A percentile compares a stretch with the other conserved stretches of the same genome.
Evolutionary conservation across 2,329 filamentous ascomycete species (phyloP).

Genomic region (Catunica adiposa): DNA sequence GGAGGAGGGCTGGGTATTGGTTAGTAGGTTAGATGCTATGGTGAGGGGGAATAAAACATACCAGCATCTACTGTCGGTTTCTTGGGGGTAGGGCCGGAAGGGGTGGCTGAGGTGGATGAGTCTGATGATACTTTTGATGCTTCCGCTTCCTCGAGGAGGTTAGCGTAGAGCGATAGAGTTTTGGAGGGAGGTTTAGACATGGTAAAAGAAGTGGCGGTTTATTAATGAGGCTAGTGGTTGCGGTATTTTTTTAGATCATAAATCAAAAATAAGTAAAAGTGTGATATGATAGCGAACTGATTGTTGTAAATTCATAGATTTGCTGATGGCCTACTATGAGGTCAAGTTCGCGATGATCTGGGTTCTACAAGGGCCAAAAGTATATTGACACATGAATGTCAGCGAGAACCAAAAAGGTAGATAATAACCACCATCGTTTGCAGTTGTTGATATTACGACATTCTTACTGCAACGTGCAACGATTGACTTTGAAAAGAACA

Average conservation of each 20-base stretch:
- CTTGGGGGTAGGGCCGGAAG: conserved; percentile 33
- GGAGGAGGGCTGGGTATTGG: conserved; percentile 37
- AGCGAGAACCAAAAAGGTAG: background rate
- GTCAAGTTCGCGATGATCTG: background rate
- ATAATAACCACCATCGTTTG: background rate
- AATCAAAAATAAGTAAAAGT: no score
- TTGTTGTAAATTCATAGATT: no score
- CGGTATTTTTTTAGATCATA: no score
- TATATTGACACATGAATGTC: background rate
- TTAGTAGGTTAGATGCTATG: background rate
- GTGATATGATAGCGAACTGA: background rate
- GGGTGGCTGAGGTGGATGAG: background rate
- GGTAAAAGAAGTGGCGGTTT: no score
- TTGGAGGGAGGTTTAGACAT: background rate
- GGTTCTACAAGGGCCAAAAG: conserved; percentile 1
- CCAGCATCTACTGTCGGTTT: conserved; percentile 42
- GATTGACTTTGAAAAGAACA: no score
- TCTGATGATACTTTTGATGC: conserved; percentile 27
- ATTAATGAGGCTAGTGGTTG: no score
- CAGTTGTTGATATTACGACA: no score
- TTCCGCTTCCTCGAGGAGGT: conserved; percentile 49
- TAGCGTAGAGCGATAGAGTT: conserved; percentile 64
- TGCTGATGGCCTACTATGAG: no score
- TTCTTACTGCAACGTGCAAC: no score
- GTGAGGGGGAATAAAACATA: conserved; percentile 11